Evolutionary conservation across 129 eudicot genomes (phyloP).

Genomic region (Helichrysum umbraculigerum): DNA sequence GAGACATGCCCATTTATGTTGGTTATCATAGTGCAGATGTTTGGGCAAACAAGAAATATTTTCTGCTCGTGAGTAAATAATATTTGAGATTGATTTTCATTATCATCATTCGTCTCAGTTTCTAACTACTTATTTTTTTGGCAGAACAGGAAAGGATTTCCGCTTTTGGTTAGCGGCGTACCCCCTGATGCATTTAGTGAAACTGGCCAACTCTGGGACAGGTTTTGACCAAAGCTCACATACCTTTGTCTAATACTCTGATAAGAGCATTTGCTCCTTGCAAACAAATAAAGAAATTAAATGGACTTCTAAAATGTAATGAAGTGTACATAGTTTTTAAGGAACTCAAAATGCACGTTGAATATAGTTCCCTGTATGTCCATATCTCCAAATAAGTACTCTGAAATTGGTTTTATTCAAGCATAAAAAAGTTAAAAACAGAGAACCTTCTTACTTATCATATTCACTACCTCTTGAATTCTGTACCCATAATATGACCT

Average conservation of each 20-base stretch:
- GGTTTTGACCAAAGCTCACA: conserved; percentile 41
- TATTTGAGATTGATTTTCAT: background rate
- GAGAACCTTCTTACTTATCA: background rate
- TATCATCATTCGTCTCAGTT: background rate
- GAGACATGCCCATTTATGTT: conserved; percentile 99
- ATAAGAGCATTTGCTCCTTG: conserved; percentile 3
- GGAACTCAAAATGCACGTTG: background rate
- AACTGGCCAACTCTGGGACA: conserved; percentile 99
- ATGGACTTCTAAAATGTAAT: background rate
- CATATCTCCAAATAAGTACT: background rate
- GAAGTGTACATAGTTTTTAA: background rate
- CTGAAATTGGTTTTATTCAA: background rate
- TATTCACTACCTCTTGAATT: conserved; percentile 3
- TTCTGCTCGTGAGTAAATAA: conserved; percentile 67
- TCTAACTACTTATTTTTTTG: conserved; percentile 28
- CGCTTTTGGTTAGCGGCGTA: conserved; percentile 90
- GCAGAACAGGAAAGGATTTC: conserved; percentile 82
- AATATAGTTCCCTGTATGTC: background rate
- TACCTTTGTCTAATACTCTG: background rate
- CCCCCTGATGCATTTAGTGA: conserved; percentile 99
- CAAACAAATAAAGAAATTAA: background rate
- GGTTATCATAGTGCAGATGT: conserved; percentile 99
- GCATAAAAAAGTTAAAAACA: conserved; percentile 5
- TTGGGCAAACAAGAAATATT: conserved; percentile 93
- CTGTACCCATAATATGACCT: background rate